A percentile compares a stretch with the other conserved stretches of the same genome.
phyloP scores from a whole-genome alignment of 1,139 yeast genomes.

The Pichia sp. region DNA sequence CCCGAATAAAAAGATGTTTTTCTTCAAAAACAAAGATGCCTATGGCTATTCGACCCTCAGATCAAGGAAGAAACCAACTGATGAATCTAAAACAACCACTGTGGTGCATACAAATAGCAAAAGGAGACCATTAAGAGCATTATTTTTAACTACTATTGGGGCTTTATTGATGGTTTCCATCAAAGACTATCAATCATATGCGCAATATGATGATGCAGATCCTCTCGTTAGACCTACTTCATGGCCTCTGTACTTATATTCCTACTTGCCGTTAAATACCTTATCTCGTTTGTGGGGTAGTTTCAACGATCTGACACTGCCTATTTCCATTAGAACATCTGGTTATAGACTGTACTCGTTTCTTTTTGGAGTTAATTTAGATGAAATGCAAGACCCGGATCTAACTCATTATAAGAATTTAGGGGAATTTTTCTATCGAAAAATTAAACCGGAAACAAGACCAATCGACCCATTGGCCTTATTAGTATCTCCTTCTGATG shows the following conservation, averaged over 20 bases:
- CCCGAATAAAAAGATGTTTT: no score
- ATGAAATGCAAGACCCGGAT: constrained; percentile 83
- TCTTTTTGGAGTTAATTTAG: constrained; percentile 80
- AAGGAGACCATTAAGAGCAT: constrained; percentile 9
- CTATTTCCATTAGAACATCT: constrained; percentile 82
- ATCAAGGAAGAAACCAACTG: no score
- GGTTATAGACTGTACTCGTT: constrained; percentile 72
- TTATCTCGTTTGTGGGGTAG: constrained; percentile 93
- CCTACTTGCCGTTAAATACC: constrained; percentile 86
- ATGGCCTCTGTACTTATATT: constrained; percentile 84
- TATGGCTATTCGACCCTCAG: no score
- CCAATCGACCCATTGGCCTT: constrained; percentile 59
- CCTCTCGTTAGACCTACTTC: constrained; percentile 51
- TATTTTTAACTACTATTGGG: constrained; percentile 9
- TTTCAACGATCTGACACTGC: constrained; percentile 74
- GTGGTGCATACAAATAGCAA: neutral
- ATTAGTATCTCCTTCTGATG: constrained; percentile 90
- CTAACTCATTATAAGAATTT: constrained; percentile 66
- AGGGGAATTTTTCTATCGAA: constrained; percentile 87
- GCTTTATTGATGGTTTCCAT: constrained; percentile 13
- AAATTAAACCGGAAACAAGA: constrained; percentile 69
- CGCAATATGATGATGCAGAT: constrained; percentile 29
- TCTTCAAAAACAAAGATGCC: no score
- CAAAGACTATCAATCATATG: constrained; percentile 11
- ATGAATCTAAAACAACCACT: neutral